phyloP scores from a whole-genome alignment of 345 rosid genomes.

The Eucalyptus urophylla region DNA sequence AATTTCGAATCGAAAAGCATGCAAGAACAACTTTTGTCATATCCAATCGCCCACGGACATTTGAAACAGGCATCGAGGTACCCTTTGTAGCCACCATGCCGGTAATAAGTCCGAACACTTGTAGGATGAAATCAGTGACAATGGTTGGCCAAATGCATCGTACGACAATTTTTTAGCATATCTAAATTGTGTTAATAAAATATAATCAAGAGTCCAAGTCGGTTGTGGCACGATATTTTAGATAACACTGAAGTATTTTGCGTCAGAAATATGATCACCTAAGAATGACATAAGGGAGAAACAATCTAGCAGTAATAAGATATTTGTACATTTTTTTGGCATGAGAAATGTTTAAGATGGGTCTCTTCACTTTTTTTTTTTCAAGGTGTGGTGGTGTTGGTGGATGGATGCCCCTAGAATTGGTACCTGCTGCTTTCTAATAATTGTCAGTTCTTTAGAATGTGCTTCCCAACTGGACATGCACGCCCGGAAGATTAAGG shows the following conservation, averaged over 20 bases:
- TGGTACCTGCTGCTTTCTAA: not conserved
- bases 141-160: no score
- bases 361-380: not conserved
- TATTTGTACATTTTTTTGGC: not conserved
- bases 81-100: not conserved
- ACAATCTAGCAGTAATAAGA: not conserved
- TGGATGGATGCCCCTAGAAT: not conserved
- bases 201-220: not conserved
- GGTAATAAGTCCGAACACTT: not conserved
- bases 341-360: not conserved
- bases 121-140: not conserved
- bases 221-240: not conserved
- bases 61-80: not conserved
- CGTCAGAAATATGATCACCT: not conserved
- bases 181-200: not conserved
- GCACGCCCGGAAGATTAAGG: not conserved
- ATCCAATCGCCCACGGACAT: not conserved
- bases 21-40: accelerated
- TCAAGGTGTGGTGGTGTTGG: not conserved
- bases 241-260: not conserved
- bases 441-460: not conserved
- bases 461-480: not conserved
- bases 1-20: not conserved
- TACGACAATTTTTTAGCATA: no score
- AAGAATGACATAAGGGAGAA: not conserved